Evolutionary conservation across 2,329 filamentous ascomycete genomes (phyloP).

Genomic region (Neocatenulostroma microsporum): DNA sequence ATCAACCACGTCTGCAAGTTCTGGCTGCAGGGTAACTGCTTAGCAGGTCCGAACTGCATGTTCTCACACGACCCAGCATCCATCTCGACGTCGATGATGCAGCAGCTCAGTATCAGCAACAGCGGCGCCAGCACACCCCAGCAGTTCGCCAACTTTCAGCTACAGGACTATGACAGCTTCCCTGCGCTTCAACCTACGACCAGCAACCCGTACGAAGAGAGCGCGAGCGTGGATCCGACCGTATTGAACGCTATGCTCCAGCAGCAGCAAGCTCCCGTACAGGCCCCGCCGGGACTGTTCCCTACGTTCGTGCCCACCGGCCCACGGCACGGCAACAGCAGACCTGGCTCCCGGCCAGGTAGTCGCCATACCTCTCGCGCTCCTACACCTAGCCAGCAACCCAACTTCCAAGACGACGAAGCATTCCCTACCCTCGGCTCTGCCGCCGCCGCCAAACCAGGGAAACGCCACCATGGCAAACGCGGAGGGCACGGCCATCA

Average conservation of each 20-base stretch:
- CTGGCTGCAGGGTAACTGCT: conserved; percentile 91
- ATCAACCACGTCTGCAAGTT: conserved; percentile 99
- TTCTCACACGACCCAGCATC: conserved; percentile 97
- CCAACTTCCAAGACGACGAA: conserved; percentile 76
- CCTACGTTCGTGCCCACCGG: conserved; percentile 49
- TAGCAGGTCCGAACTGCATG: conserved; percentile 87
- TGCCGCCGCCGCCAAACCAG: conserved; percentile 59
- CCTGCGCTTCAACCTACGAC: conserved; percentile 56
- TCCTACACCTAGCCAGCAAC: conserved; percentile 56
- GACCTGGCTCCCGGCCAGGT: conserved; percentile 73
- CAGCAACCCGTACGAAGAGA: conserved; percentile 37
- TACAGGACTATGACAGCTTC: conserved; percentile 79
- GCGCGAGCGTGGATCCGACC: conserved; percentile 28
- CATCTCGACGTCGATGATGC: conserved; percentile 76
- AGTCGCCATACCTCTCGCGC: conserved; percentile 69
- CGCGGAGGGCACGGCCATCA: conserved; percentile 65
- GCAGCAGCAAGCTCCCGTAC: conserved; percentile 36
- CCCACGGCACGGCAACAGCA: conserved; percentile 30
- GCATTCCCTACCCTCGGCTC: conserved; percentile 87
- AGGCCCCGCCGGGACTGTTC: conserved; percentile 57
- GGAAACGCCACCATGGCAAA: conserved; percentile 91
- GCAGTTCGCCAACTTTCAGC: conserved; percentile 60
- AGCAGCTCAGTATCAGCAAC: conserved; percentile 60
- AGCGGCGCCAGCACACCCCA: conserved; percentile 55
- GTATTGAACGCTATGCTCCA: conserved; percentile 37